These are phyloP conservation scores for Canariomyces notabilis DNA, from an alignment of 2,329 filamentous ascomycete genomes.

Conservation along the genomic window DNA sequence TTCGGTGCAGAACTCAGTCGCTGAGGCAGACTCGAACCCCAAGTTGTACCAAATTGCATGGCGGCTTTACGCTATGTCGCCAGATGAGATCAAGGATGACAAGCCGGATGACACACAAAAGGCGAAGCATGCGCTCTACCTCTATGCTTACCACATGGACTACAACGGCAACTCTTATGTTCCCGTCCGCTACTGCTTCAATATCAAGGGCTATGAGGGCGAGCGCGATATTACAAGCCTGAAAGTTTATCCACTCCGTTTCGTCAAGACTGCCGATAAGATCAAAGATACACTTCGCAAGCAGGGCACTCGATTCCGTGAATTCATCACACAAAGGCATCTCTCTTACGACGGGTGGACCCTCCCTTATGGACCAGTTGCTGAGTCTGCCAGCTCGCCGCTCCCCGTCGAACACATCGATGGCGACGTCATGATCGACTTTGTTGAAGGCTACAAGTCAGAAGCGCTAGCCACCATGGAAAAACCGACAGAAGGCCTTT, in stretches of 20 bases:
- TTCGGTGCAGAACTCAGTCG: no score
- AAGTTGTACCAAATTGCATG: not conserved
- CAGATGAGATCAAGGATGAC: no score
- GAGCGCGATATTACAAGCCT: slow-evolving; percentile 25
- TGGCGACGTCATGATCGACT: slow-evolving; percentile 31
- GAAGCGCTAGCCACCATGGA: not conserved
- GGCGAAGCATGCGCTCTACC: slow-evolving; percentile 6
- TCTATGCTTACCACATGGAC: slow-evolving; percentile 27
- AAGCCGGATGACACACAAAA: not conserved
- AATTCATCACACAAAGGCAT: not conserved
- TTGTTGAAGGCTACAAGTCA: slow-evolving; percentile 25
- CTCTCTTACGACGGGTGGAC: slow-evolving; percentile 10
- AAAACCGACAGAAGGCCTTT: not conserved
- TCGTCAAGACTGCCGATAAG: slow-evolving; percentile 1
- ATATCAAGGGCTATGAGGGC: slow-evolving; percentile 26
- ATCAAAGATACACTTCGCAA: not conserved
- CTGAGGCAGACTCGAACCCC: no score
- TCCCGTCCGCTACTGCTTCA: slow-evolving; percentile 22
- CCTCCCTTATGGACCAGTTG: no score
- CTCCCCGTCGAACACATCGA: slow-evolving; percentile 28
- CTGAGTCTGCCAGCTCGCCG: no score
- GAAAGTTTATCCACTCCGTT: no score
- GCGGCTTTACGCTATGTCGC: no score
- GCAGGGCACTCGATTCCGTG: not conserved
- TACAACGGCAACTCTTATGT: slow-evolving; percentile 30